phyloP scores from a whole-genome alignment of 2,329 filamentous ascomycete species.

The Colletotrichum tropicicola region DNA sequence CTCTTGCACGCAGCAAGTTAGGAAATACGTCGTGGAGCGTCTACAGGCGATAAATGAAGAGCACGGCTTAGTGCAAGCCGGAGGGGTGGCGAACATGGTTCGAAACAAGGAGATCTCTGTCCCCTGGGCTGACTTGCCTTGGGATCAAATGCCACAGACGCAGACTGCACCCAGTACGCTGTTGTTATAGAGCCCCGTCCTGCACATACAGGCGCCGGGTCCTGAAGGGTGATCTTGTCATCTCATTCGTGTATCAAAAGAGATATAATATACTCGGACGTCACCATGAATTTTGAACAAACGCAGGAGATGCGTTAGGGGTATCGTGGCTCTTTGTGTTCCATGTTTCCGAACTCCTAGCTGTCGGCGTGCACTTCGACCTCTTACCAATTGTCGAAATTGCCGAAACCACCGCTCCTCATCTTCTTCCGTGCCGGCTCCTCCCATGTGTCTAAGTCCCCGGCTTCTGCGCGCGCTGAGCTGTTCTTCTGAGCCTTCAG shows the following conservation, averaged over 20 bases:
- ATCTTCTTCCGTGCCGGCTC: slow-evolving; percentile 84
- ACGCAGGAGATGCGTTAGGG: not conserved
- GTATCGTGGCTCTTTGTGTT: slow-evolving; percentile 23
- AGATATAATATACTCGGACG: too few relatives aligned
- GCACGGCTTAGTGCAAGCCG: slow-evolving; percentile 55
- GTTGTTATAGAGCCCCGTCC: slow-evolving; percentile 36
- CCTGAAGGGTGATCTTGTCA: too few relatives aligned
- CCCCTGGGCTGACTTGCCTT: slow-evolving; percentile 35
- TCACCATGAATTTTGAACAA: not conserved
- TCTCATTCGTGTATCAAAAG: too few relatives aligned
- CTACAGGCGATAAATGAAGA: slow-evolving; percentile 54
- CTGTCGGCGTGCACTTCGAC: not conserved
- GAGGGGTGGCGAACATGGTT: slow-evolving; percentile 51
- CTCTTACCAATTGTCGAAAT: slow-evolving; percentile 87
- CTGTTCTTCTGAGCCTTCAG: slow-evolving; percentile 51
- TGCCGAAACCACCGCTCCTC: slow-evolving; percentile 85
- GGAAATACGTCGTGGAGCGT: slow-evolving; percentile 54
- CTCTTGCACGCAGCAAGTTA: slow-evolving; percentile 50
- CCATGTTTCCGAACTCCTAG: not conserved
- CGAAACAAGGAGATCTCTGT: slow-evolving; percentile 43
- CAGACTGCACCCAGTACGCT: slow-evolving; percentile 35
- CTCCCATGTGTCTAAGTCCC: slow-evolving; percentile 70
- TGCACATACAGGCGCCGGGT: too few relatives aligned
- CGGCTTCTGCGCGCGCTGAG: slow-evolving; percentile 47
- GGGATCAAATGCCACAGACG: slow-evolving; percentile 38